phyloP scores from a whole-genome alignment of 139 green algal genomes.

The Yamagishiella unicocca region DNA sequence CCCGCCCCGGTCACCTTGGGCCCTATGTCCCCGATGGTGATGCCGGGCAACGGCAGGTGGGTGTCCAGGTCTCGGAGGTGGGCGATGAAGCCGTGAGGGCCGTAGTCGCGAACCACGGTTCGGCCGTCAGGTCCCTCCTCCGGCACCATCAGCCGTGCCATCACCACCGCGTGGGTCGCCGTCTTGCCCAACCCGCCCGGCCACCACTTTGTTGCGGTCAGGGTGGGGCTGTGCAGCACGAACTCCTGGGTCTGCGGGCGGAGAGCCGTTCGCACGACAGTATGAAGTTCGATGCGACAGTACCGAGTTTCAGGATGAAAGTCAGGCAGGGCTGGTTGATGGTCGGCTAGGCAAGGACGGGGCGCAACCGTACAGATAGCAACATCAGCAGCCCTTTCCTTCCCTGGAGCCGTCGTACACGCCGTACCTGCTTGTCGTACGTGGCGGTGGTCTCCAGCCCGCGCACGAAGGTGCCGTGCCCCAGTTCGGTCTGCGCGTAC shows the following conservation, averaged over 20 bases:
- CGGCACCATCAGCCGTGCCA: constrained; percentile 88
- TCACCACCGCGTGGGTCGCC: constrained; percentile 90
- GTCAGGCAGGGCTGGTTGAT: neutral
- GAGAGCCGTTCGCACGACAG: neutral
- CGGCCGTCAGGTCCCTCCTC: neutral
- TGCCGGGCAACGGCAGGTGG: constrained; percentile 88
- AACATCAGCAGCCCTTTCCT: too few species aligned
- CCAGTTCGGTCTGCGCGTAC: constrained; percentile 94
- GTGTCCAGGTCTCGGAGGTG: constrained; percentile 85
- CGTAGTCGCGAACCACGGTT: constrained; percentile 74
- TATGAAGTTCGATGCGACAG: too few species aligned
- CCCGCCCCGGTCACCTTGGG: constrained; percentile 75
- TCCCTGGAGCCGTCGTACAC: too few species aligned
- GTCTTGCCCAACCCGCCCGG: constrained; percentile 94
- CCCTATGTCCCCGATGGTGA: constrained; percentile 95
- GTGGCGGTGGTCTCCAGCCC: constrained; percentile 97
- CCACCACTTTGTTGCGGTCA: constrained; percentile 94
- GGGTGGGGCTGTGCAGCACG: constrained; percentile 92
- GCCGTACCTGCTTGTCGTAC: constrained; percentile 75
- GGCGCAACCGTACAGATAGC: too few species aligned
- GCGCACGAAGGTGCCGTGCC: constrained; percentile 95
- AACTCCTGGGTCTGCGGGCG: constrained; percentile 79
- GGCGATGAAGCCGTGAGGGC: constrained; percentile 91
- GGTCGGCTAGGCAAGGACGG: too few species aligned
- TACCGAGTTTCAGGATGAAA: too few species aligned